Evolutionary conservation across 805 yeast species (phyloP).

Genomic region (Saccharomycopsis sp.): DNA sequence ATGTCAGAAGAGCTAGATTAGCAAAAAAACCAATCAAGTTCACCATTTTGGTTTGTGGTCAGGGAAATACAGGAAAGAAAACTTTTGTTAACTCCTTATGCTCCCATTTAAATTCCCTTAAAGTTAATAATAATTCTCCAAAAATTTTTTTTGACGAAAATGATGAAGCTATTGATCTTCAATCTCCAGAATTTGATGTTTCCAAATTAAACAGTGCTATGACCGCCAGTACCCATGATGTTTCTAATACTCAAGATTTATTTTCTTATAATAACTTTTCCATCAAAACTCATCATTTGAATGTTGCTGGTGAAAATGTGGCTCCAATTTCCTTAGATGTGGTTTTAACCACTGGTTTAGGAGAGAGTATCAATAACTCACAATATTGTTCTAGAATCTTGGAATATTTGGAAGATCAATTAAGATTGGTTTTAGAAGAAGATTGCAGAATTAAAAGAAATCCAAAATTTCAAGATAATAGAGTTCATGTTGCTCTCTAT

Average conservation of each 20-base stretch:
- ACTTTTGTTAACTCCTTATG: constrained; percentile 64
- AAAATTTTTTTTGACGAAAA: background rate
- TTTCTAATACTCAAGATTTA: too few species aligned
- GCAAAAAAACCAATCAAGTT: constrained; percentile 54
- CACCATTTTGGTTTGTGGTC: constrained; percentile 62
- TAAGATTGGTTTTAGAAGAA: constrained; percentile 70
- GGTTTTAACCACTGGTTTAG: constrained; percentile 69
- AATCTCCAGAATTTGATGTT: background rate
- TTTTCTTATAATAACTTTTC: too few species aligned
- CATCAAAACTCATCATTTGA: too few species aligned
- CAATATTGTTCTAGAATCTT: constrained; percentile 38
- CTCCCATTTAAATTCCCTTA: constrained; percentile 21
- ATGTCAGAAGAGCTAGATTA: constrained; percentile 47
- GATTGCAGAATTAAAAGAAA: constrained; percentile 82
- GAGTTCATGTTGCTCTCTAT: constrained; percentile 66
- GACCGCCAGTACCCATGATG: background rate
- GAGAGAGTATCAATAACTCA: constrained; percentile 58
- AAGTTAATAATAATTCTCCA: constrained; percentile 2
- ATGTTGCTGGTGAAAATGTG: too few species aligned
- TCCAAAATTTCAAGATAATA: constrained; percentile 68
- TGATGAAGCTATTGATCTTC: background rate
- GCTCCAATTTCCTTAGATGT: constrained; percentile 43
- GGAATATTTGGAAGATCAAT: constrained; percentile 63
- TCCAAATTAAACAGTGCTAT: background rate
- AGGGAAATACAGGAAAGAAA: constrained; percentile 64